Evolutionary conservation across 1,284 basidiomycete species (phyloP).

Genomic region (Schizophyllum amplum): DNA sequence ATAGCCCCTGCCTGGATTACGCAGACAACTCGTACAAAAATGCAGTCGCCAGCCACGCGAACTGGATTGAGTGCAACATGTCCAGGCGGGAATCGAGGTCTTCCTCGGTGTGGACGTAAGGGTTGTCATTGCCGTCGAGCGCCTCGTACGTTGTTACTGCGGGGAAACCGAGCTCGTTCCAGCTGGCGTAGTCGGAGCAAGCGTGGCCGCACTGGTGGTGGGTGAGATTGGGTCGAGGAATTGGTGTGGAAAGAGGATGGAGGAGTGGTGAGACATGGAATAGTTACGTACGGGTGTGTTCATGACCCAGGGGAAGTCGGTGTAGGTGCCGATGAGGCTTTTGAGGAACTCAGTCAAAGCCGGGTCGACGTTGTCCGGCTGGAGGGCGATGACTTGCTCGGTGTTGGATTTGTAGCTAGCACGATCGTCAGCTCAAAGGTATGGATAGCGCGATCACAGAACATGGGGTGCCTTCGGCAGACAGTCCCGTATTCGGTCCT

Average conservation of each 20-base stretch:
- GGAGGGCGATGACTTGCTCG: slow-evolving; percentile 50
- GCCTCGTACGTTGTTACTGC: slow-evolving; percentile 33
- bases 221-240: neutral
- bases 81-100: slow-evolving; percentile 32
- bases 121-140: slow-evolving; percentile 34
- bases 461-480: no score
- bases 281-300: slow-evolving; percentile 24
- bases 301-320: slow-evolving; percentile 30
- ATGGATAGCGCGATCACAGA: no score
- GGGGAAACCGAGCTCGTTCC: slow-evolving; percentile 38
- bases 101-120: slow-evolving; percentile 41
- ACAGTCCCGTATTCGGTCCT: no score
- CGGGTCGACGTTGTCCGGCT: slow-evolving; percentile 52
- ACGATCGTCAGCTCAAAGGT: neutral
- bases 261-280: slow-evolving; percentile 19
- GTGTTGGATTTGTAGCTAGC: slow-evolving; percentile 48
- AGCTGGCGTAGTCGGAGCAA: slow-evolving; percentile 38
- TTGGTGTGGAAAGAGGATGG: slow-evolving; percentile 9
- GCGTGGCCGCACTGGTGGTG: slow-evolving; percentile 28
- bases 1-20: no score
- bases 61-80: slow-evolving; percentile 41
- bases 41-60: slow-evolving; percentile 22
- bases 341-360: slow-evolving; percentile 32
- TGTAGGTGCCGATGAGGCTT: slow-evolving; percentile 29
- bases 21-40: neutral